These are phyloP conservation scores for Diaporthe amygdali DNA, from an alignment of 2,329 filamentous ascomycete genomes.

Conservation along the genomic window DNA sequence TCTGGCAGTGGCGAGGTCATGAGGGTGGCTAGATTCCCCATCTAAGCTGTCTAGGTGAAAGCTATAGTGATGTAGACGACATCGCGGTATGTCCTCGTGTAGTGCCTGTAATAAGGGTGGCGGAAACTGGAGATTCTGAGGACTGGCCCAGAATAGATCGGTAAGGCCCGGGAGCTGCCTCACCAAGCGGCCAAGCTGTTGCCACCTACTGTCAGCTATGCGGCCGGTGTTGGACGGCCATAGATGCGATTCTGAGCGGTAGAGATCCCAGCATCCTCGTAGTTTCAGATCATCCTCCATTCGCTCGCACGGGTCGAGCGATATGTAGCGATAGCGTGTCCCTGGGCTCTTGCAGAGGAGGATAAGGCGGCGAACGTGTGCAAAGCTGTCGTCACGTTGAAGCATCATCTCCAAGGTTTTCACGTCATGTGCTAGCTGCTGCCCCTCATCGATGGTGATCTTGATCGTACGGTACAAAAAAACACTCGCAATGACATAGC, in stretches of 20 bases:
- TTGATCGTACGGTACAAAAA: constrained; percentile 13
- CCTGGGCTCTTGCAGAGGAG: neutral
- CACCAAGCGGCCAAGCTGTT: neutral
- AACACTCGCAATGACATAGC: neutral
- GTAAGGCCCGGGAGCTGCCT: neutral
- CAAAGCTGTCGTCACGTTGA: neutral
- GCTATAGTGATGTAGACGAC: constrained; percentile 18
- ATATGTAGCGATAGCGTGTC: neutral
- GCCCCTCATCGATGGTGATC: neutral
- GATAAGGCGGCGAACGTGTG: constrained; percentile 10
- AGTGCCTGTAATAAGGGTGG: constrained; percentile 13
- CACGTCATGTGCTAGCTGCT: neutral
- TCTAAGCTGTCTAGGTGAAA: neutral
- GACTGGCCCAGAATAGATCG: constrained; percentile 19
- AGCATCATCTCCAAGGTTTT: neutral
- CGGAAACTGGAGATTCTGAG: constrained; percentile 6
- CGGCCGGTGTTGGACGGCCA: neutral
- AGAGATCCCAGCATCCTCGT: neutral
- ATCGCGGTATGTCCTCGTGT: constrained; percentile 1
- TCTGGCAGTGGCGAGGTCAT: neutral
- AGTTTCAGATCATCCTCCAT: neutral
- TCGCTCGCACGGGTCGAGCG: constrained; percentile 8
- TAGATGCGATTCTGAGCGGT: neutral
- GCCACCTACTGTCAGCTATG: constrained; percentile 4
- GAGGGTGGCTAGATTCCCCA: neutral